These are phyloP conservation scores for Dryadomyces quercivorus DNA, from an alignment of 2,329 filamentous ascomycete species.

Conservation along the genomic window DNA sequence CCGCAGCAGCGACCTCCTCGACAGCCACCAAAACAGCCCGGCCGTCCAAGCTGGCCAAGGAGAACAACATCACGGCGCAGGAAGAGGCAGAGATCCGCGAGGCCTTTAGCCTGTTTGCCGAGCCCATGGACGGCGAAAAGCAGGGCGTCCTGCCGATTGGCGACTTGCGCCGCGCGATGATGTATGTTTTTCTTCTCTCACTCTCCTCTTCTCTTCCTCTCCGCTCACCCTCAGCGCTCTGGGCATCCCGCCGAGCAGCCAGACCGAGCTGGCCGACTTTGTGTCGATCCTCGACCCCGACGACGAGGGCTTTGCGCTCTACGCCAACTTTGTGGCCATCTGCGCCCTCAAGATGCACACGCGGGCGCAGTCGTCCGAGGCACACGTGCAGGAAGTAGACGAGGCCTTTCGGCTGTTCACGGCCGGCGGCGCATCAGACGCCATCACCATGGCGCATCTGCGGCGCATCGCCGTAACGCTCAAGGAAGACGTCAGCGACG, in stretches of 20 bases:
- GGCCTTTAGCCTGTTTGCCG: conserved; percentile 72
- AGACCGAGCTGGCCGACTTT: conserved; percentile 63
- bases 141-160: conserved; percentile 54
- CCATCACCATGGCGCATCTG: conserved; percentile 73
- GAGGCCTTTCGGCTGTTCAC: conserved; percentile 78
- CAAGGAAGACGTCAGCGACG: conserved; percentile 64
- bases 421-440: conserved; percentile 32
- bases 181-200: conserved; percentile 35
- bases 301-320: conserved; percentile 62
- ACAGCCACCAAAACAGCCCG: conserved; percentile 32
- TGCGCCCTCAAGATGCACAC: conserved; percentile 75
- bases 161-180: conserved; percentile 60
- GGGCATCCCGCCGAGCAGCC: conserved; percentile 53
- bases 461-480: conserved; percentile 67
- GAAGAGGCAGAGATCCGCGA: conserved; percentile 88
- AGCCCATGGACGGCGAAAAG: conserved; percentile 60
- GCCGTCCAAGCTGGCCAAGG: conserved; percentile 81
- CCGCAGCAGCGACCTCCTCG: conserved; percentile 17
- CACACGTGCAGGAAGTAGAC: conserved; percentile 56
- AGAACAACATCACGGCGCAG: conserved; percentile 71
- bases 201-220: neutral
- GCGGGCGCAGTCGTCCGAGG: conserved; percentile 37
- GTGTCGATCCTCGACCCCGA: conserved; percentile 74
- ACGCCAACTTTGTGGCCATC: conserved; percentile 73
- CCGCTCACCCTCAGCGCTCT: conserved; percentile 54